Base-by-base conservation (phyloP, 2,329 filamentous ascomycete genomes). In the Trichoderma pleuroti region DNA sequence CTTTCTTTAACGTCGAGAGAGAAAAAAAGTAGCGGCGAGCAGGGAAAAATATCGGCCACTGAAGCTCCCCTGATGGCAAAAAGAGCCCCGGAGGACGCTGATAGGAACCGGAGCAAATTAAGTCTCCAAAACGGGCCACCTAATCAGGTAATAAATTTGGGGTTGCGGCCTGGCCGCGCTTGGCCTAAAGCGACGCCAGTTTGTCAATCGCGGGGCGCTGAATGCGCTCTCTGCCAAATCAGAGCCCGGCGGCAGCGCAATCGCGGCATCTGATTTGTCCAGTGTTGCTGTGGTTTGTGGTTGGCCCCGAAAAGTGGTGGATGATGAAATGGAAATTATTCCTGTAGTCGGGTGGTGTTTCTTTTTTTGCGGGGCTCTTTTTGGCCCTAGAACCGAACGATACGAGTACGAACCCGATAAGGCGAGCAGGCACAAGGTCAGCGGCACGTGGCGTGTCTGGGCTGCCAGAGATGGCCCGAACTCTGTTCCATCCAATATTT, bases 341-440 rank as follows among this genome's bases (percentile, higher is more conserved):
- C 26, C 34, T 21, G n/a, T 49, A 34, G 12, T 60, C 39, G 42
- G 28, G n/a, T 52, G 66, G 56, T 46, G 39, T 49, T 60, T 57
- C n/a, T 39, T 68, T 61, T 61, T 46, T 24, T 39, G 9, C 52
- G 28, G 42, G n/a, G 52, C 32, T n/a, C 28, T 34, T 68, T 28
- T 49, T 21, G 65, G 30, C 18, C 28, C n/a, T 46, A 59, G 28
- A 6, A 42, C 16, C 46, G n/a, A 66, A 39, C 49, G 32, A 32
- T 67, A 67, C 66, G 66, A 68, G 66, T 68, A 68, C 66, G 66
- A 68, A 68, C 36, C 65, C 65, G 65, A 68, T 68, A 68, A 68
- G 66, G 54, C 65, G 52, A n/a, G 49, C 52, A 42, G 32, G 54
- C 65, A 52, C 64, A 46, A 34, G 14, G 26, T 30, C 56, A 52